Evolutionary conservation across 371 early-diverging fungal genomes (phyloP).

Genomic region (Zopfochytrium polystomum): DNA sequence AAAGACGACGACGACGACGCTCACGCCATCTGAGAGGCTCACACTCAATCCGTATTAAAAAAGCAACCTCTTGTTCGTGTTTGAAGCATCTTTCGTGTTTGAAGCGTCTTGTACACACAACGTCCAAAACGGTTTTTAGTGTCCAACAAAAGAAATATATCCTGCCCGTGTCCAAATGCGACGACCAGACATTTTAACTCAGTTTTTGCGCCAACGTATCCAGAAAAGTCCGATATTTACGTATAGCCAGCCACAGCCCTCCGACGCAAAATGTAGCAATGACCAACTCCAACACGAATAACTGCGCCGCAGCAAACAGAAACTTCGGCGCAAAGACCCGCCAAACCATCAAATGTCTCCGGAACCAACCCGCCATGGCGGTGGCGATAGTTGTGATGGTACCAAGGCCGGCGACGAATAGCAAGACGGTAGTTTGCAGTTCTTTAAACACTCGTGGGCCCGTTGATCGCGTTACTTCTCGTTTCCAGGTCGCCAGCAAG

Average conservation of each 20-base stretch:
- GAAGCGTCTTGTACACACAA: too few relatives aligned
- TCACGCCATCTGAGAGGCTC: too few relatives aligned
- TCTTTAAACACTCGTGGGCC: conserved; percentile 14
- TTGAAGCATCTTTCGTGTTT: background rate
- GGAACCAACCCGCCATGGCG: conserved; percentile 62
- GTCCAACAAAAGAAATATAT: too few relatives aligned
- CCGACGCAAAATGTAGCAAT: conserved; percentile 36
- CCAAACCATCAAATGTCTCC: conserved; percentile 94
- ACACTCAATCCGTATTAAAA: too few relatives aligned
- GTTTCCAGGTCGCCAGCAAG: conserved; percentile 37
- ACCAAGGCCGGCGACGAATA: conserved; percentile 4
- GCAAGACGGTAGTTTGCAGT: conserved; percentile 12
- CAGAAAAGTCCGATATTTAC: conserved; percentile 13
- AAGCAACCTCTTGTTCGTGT: background rate
- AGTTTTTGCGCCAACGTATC: conserved; percentile 17
- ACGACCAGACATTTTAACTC: too few relatives aligned
- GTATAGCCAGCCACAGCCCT: conserved; percentile 26
- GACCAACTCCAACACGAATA: conserved; percentile 42
- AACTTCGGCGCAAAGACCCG: conserved; percentile 90
- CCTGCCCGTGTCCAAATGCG: too few relatives aligned
- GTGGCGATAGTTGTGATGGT: conserved; percentile 19
- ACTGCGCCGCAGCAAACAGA: conserved; percentile 59
- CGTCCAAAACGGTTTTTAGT: too few relatives aligned
- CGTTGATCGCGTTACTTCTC: conserved; percentile 16
- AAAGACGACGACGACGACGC: too few relatives aligned